Percentiles rank a stretch among this genome's conserved stretches.
Conservation (phyloP, 1,139 yeast genomes). For the Geotrichum histeridarum region DNA sequence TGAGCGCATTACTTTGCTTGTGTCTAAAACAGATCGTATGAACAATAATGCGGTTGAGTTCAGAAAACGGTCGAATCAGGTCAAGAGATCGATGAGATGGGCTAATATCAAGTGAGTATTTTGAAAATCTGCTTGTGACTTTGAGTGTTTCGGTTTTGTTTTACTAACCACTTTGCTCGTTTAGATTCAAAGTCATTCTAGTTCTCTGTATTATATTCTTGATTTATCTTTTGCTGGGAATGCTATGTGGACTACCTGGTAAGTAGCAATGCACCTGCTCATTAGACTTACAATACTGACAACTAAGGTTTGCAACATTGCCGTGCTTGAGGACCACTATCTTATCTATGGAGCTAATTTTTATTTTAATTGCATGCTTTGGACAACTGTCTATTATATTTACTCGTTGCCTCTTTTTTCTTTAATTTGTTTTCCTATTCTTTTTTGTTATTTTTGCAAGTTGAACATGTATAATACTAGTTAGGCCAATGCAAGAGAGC, state of each 20-base stretch:
- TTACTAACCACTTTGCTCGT: neutral
- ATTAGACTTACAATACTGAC: neutral
- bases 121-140: neutral
- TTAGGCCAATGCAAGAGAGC: no score
- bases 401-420: neutral
- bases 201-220: slow-evolving; percentile 7
- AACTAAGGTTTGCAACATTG: slow-evolving; percentile 4
- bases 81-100: slow-evolving; percentile 55
- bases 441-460: neutral
- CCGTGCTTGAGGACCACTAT: neutral
- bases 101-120: slow-evolving; percentile 29
- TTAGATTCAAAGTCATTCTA: slow-evolving; percentile 14
- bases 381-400: neutral
- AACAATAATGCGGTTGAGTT: slow-evolving; percentile 66
- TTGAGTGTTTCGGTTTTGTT: neutral
- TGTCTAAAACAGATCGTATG: slow-evolving; percentile 74
- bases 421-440: neutral
- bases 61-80: slow-evolving; percentile 61
- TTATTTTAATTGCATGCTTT: neutral
- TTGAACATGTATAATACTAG: neutral
- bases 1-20: slow-evolving; percentile 67
- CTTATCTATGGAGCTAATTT: neutral
- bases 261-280: slow-evolving; percentile 5
- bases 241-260: slow-evolving; percentile 20
- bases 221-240: slow-evolving; percentile 15